These are phyloP conservation scores for Kwoniella dejecticola DNA, from an alignment of 768 basidiomycete genomes.

Conservation along the genomic window DNA sequence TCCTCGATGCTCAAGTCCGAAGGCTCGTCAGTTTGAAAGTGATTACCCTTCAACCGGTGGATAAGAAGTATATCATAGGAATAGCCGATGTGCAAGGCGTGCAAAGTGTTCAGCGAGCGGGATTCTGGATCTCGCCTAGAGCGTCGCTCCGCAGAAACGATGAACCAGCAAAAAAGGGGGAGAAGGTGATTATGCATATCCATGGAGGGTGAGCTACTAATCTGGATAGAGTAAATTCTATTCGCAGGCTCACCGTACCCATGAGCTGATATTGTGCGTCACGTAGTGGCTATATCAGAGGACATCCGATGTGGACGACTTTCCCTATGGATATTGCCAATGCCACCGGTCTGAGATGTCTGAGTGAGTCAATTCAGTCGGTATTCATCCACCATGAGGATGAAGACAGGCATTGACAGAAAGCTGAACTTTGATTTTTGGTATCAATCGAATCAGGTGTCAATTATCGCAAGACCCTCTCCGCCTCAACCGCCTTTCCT, in stretches of 20 bases:
- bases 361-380: slow-evolving; percentile 19
- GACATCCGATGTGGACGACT: slow-evolving; percentile 36
- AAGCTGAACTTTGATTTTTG: background rate
- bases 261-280: no score
- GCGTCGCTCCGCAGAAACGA: slow-evolving; percentile 23
- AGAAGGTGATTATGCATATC: slow-evolving; percentile 55
- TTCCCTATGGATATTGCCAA: slow-evolving; percentile 39
- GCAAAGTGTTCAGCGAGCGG: slow-evolving; percentile 22
- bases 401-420: no score
- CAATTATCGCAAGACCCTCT: slow-evolving; percentile 71
- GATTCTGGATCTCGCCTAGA: slow-evolving; percentile 41
- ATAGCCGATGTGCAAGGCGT: slow-evolving; percentile 27
- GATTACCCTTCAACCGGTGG: slow-evolving; percentile 22
- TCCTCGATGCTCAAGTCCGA: background rate
- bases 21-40: slow-evolving; percentile 18
- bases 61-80: slow-evolving; percentile 20
- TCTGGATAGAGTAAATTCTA: no score
- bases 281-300: slow-evolving; percentile 39
- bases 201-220: slow-evolving; percentile 50
- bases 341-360: slow-evolving; percentile 23
- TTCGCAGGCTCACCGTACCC: no score
- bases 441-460: slow-evolving; percentile 45
- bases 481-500: slow-evolving; percentile 66
- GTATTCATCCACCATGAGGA: background rate
- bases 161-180: slow-evolving; percentile 26